Conservation (phyloP, 2,329 filamentous ascomycete genomes). For the Byssoonygena ceratinophila region DNA sequence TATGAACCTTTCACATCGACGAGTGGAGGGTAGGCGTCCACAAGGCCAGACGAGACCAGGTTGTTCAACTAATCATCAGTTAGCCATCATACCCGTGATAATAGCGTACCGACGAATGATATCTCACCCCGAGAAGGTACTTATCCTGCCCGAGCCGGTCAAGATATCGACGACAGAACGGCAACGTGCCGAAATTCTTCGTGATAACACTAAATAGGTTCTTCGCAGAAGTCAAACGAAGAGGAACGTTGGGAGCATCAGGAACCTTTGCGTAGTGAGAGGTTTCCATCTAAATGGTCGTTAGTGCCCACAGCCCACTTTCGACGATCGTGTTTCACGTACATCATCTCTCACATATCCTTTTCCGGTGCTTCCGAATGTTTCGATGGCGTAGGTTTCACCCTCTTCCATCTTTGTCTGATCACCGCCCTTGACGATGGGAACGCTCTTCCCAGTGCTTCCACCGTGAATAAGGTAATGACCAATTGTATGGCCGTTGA, state of each 20-base stretch:
- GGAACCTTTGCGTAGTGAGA: slow-evolving; percentile 74
- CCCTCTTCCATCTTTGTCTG: slow-evolving; percentile 97
- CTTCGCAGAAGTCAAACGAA: slow-evolving; percentile 73
- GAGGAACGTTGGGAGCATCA: slow-evolving; percentile 63
- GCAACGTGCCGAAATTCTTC: slow-evolving; percentile 90
- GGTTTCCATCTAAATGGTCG: slow-evolving; percentile 51
- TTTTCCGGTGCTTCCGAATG: slow-evolving; percentile 86
- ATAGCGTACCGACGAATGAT: not conserved
- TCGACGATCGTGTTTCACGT: slow-evolving; percentile 24
- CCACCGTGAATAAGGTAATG: slow-evolving; percentile 84
- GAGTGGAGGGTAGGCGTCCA: slow-evolving; percentile 81
- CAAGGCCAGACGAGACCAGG: slow-evolving; percentile 69
- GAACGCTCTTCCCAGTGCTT: slow-evolving; percentile 80
- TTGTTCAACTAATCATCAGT: slow-evolving; percentile 60
- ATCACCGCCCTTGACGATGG: slow-evolving; percentile 80
- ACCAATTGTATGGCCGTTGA: slow-evolving; percentile 82
- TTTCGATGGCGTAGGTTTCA: slow-evolving; percentile 91
- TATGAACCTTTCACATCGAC: slow-evolving; percentile 90
- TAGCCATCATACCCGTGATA: not conserved
- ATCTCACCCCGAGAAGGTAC: slow-evolving; percentile 71
- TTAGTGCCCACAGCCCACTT: slow-evolving; percentile 13
- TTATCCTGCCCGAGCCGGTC: slow-evolving; percentile 91
- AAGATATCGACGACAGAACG: slow-evolving; percentile 81
- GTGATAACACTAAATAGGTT: slow-evolving; percentile 78
- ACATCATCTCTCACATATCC: slow-evolving; percentile 80